Evolutionary conservation across 352 stramenopile species (phyloP).

Genomic region (Globisporangium recalcitrans): DNA sequence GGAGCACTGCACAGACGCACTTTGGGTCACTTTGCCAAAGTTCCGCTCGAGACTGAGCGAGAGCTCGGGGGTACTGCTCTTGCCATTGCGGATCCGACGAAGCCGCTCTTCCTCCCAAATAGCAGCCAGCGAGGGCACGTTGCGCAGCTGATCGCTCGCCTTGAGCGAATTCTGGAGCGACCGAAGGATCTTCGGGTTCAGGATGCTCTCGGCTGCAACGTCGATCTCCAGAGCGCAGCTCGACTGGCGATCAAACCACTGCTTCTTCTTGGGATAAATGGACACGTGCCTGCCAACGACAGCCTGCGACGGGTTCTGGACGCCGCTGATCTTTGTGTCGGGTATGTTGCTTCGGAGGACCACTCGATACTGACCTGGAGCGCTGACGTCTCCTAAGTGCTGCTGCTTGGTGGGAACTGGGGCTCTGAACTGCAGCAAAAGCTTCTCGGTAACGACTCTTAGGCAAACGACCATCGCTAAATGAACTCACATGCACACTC

Average conservation of each 20-base stretch:
- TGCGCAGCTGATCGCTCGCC: conserved; percentile 35
- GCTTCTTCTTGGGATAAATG: conserved; percentile 23
- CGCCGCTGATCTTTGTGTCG: conserved; percentile 28
- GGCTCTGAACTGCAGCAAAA: conserved; percentile 47
- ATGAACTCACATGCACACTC: not conserved
- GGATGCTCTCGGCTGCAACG: conserved; percentile 55
- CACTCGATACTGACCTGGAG: conserved; percentile 20
- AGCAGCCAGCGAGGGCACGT: conserved; percentile 72
- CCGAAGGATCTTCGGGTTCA: conserved; percentile 54
- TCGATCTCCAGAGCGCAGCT: conserved; percentile 70
- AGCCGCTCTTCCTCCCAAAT: conserved; percentile 83
- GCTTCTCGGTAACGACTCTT: not conserved
- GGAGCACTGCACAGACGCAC: conserved; percentile 21
- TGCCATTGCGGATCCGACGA: conserved; percentile 44
- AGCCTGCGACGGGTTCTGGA: conserved; percentile 17
- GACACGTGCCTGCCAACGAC: conserved; percentile 27
- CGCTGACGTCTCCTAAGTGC: conserved; percentile 28
- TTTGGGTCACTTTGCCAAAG: conserved; percentile 18
- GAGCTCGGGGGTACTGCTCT: conserved; percentile 39
- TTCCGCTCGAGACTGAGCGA: conserved; percentile 56
- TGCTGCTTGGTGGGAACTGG: conserved; percentile 51
- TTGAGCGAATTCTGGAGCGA: conserved; percentile 38
- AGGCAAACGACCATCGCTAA: not conserved
- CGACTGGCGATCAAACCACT: conserved; percentile 70
- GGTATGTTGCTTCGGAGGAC: conserved; percentile 38